Base-by-base conservation (phyloP, 805 yeast genomes). In the Millerozyma acaciae region DNA sequence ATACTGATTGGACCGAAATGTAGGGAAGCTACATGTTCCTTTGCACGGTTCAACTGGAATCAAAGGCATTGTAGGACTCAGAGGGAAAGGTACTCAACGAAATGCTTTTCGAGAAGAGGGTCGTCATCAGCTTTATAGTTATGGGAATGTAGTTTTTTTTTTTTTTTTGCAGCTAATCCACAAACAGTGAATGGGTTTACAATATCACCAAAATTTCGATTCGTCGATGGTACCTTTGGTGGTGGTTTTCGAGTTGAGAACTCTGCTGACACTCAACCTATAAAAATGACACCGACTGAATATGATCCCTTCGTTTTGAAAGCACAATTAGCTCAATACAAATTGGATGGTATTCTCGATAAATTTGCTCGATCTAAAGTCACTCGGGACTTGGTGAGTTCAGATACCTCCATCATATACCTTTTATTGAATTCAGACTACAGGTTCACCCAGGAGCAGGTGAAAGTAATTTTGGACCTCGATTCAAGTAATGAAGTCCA, bases 381-480 rank as follows among this genome's bases (percentile, higher is more conserved):
- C 10, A 16, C 15, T 14, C 16, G 33, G 20, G 28, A 28, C 19
- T 16, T 32, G 7, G 18, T 25, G 13, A 16, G 33, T 17, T 26
- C 17, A 17, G 41, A 40, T 17, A 40, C 44, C 3, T 28, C 42
- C 3, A 24, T 43, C 16, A 24, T 38, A 8, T 47, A 34, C 30
- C 26, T 47, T 16, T 26, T 47, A 3, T 16, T 47, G 7, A 27
- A 39, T 12, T 32, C 41, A n/a, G 32, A 35, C 16, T 21, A 28
- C n/a, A 16, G 4, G 14, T 35, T 45, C 23, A 37, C 36, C 16
- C 42, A 43, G 27, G 26, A n/a, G 5, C 37, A 47, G 21, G 44
- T 42, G 18, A 16, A 17, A 21, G 21, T 23, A 9, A 38, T 47
- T 27, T 25, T 47, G 10, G 45, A 39, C 9, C 24, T 47, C 6